Conservation (phyloP, 1,139 yeast species). For the Oligophagozyma castellii region DNA sequence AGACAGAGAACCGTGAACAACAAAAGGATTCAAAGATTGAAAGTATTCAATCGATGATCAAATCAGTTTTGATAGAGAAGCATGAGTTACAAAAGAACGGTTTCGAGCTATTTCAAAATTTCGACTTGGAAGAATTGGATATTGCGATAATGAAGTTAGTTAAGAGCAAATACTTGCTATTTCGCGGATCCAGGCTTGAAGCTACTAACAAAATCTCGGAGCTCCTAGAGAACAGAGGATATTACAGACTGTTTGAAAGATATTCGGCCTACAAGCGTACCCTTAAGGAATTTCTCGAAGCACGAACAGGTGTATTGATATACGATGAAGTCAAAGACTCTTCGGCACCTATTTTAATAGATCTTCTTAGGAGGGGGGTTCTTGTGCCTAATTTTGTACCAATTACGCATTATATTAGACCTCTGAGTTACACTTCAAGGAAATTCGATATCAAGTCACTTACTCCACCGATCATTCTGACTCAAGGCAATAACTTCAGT, state of each 20-base stretch:
- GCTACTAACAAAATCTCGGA: conserved; percentile 16
- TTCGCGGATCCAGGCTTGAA: conserved; percentile 19
- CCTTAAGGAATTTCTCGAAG: conserved; percentile 10
- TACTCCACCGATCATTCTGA: conserved; percentile 20
- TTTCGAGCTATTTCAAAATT: conserved; percentile 11
- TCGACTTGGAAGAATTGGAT: conserved; percentile 18
- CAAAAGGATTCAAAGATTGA: conserved; percentile 9
- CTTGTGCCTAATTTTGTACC: conserved; percentile 13
- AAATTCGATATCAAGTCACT: conserved; percentile 20
- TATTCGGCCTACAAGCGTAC: conserved; percentile 10
- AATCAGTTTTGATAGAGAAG: conserved; percentile 19
- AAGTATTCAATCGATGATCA: conserved; percentile 15
- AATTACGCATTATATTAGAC: conserved; percentile 10
- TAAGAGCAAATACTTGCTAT: conserved; percentile 19
- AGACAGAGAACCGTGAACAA: neutral
- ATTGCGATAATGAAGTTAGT: conserved; percentile 24
- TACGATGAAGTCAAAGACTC: conserved; percentile 18
- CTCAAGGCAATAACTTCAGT: conserved; percentile 1
- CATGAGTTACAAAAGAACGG: conserved; percentile 13
- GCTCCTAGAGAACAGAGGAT: conserved; percentile 13
- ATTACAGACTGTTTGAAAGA: conserved; percentile 9
- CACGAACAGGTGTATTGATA: conserved; percentile 16
- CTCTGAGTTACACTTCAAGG: conserved; percentile 21
- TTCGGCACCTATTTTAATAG: conserved; percentile 16
- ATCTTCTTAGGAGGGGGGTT: conserved; percentile 11